Base-by-base conservation (phyloP, 164 flowering plant species). In the Dillenia turbinata region DNA sequence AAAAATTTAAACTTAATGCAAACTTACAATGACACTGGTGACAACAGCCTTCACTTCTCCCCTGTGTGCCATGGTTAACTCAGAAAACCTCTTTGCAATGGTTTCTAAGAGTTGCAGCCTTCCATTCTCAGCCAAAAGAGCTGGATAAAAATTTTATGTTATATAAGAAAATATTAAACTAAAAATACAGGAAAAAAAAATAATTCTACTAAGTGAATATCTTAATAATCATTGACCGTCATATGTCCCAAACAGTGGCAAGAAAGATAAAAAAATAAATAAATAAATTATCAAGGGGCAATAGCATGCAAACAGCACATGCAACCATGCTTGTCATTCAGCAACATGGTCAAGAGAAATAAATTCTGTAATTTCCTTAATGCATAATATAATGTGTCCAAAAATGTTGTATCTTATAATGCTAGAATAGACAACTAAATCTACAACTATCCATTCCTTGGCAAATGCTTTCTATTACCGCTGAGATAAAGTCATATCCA, bases 31-130 rank as follows among this genome's bases (percentile, higher is more conserved):
- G 44, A 88, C 93, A 69, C 89, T 72, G 60, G 96, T 92, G 49
- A 92, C 98, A 59, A 63, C 71, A 14, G 81, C 96, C 68, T 83
- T 86, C 68, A 92, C 80, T 73, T 78, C 88, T 66, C 93, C 93
- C 78, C 61, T 84, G 40, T 87, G 90, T 59, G 96, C 96, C 97
- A 85, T 87, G 50, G 92, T 80, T 78, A 92, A 71, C 66, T 92
- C 86, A 14, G 45, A 8, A 69, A 83, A 86, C 57, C 69, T 86
- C 77, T 86, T 79, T 1, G 80, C 73, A 15, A 92, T 88, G 65
- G 45, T 68, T 0, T 90, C 96, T 15, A 92, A 2, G 65, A 73
- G 49, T 58, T 55, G 70, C 52, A 92, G 78, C 85, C 98, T 80
- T 60, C 93, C 96, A 78, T 77, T 74, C 69, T 81, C 88, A 70